Evolutionary conservation across 768 basidiomycete genomes (phyloP), one percentile per base, ranked within the genome.

Genomic region (Russula virescens): DNA sequence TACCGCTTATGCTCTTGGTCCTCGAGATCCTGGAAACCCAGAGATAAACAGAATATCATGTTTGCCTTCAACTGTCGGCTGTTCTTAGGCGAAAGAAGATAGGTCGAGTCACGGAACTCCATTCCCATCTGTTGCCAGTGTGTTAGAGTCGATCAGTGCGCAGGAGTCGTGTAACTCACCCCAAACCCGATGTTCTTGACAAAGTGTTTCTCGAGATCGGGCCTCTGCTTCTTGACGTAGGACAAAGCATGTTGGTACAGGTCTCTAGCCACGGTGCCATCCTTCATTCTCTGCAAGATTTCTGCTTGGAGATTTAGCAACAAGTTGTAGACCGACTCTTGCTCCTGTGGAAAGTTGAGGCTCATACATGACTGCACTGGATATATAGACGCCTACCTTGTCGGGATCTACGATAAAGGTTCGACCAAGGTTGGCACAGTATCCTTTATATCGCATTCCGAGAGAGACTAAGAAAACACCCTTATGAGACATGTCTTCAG

Each of bases 391-490:
- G 70, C 74, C 62, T 64, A 94, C 94, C 69, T 89, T 86, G 66
- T 87, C 87, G 2, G 96, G 96, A 71, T 96, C 94, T 43, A 98
- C 94, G 68, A 98, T 91, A 75, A 97, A 95, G 2, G 91, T 98
- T 48, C 96, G 82, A 5, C 91, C 94, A 66, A 98, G 83, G 72
- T 94, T 96, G 31, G 90, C 85, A 71, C 93, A 94, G 68, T 99
- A 98, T 0, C 87, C 88, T 70, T 88, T 95, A 76, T 96, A 98
- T 28, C 93, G 84, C 72, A 98, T 80, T 28, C 95, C 96, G 66
- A 97, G 82, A 5, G 89, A 84, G 11, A 91, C 85, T 7, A 98
- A 77, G 61, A 98, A 83, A 45, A 98, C 91, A 21, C 95, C 95
- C 69, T 89, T 87, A 75, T 90, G 83, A 53, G 90, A 86, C 66